Percentiles rank a stretch among this genome's conserved stretches.
Evolutionary conservation across 495 filamentous ascomycete genomes (phyloP).

Genomic region (Podospora australis): DNA sequence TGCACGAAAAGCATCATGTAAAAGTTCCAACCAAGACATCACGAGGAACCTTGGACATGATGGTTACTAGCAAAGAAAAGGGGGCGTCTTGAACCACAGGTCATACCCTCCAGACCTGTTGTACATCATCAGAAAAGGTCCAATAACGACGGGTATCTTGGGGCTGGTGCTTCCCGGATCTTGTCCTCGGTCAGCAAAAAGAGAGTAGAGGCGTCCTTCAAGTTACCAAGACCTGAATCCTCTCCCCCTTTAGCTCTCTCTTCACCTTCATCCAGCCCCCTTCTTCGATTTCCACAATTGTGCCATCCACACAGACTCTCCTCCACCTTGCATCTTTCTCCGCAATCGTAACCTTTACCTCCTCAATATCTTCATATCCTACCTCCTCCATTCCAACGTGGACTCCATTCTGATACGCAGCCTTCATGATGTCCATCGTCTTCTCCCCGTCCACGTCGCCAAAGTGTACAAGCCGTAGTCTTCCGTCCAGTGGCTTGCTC

Average conservation of each 20-base stretch:
- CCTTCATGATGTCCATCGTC: constrained; percentile 67
- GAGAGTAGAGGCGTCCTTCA: neutral
- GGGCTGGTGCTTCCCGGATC: too few relatives aligned
- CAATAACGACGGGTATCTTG: too few relatives aligned
- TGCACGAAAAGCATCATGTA: too few relatives aligned
- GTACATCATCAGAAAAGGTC: too few relatives aligned
- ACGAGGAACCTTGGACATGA: too few relatives aligned
- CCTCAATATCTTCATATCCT: constrained; percentile 58
- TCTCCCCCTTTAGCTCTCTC: constrained; percentile 22
- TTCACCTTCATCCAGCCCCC: constrained; percentile 65
- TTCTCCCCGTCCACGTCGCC: constrained; percentile 53
- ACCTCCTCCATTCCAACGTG: constrained; percentile 55
- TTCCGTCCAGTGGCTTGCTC: constrained; percentile 58
- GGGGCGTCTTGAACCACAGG: too few relatives aligned
- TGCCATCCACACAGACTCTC: constrained; percentile 82
- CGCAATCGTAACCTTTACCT: constrained; percentile 56
- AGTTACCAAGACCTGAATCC: constrained; percentile 33
- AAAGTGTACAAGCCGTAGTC: constrained; percentile 68
- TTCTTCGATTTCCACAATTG: constrained; percentile 63
- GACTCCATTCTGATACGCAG: constrained; percentile 65
- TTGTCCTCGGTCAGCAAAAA: too few relatives aligned
- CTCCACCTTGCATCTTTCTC: constrained; percentile 66
- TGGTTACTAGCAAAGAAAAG: too few relatives aligned
- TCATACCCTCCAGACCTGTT: too few relatives aligned
- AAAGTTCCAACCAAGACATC: too few relatives aligned